These are phyloP conservation scores for Helicocarpus griseus DNA, from an alignment of 2,329 filamentous ascomycete genomes.

Conservation along the genomic window DNA sequence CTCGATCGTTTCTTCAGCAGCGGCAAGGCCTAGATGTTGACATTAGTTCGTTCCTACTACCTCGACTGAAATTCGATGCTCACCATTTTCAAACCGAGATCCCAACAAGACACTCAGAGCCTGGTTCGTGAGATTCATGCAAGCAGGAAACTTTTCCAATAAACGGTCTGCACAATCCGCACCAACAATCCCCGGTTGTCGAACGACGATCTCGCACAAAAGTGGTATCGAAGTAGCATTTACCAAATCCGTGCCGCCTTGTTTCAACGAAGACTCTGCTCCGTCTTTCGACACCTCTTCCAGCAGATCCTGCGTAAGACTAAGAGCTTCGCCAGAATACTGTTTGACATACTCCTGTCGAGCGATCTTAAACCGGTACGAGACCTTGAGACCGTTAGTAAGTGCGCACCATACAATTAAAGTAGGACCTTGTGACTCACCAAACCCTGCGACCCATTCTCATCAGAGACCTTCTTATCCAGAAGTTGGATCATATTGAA, in stretches of 20 bases:
- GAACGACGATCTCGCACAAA: slow-evolving; percentile 25
- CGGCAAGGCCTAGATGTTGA: slow-evolving; percentile 15
- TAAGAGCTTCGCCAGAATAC: slow-evolving; percentile 24
- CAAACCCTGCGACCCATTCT: slow-evolving; percentile 20
- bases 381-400: slow-evolving; percentile 17
- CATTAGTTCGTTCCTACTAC: not conserved
- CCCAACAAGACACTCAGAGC: not conserved
- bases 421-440: too few species aligned
- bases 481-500: slow-evolving; percentile 26
- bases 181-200: slow-evolving; percentile 21
- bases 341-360: slow-evolving; percentile 31
- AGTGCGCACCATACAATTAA: too few species aligned
- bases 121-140: slow-evolving; percentile 10
- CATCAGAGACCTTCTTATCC: slow-evolving; percentile 12
- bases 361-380: slow-evolving; percentile 31
- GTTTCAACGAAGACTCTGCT: not conserved
- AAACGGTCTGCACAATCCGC: slow-evolving; percentile 23
- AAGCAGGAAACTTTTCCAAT: slow-evolving; percentile 18
- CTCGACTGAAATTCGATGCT: not conserved
- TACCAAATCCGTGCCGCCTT: slow-evolving; percentile 11
- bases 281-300: slow-evolving; percentile 5
- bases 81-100: not conserved
- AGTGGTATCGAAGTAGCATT: slow-evolving; percentile 19
- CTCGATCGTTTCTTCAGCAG: slow-evolving; percentile 26
- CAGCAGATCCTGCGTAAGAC: slow-evolving; percentile 25